These are phyloP conservation scores for Rhododendron ferrugineum DNA, from an alignment of 148 eudicot genomes.

Conservation along the genomic window DNA sequence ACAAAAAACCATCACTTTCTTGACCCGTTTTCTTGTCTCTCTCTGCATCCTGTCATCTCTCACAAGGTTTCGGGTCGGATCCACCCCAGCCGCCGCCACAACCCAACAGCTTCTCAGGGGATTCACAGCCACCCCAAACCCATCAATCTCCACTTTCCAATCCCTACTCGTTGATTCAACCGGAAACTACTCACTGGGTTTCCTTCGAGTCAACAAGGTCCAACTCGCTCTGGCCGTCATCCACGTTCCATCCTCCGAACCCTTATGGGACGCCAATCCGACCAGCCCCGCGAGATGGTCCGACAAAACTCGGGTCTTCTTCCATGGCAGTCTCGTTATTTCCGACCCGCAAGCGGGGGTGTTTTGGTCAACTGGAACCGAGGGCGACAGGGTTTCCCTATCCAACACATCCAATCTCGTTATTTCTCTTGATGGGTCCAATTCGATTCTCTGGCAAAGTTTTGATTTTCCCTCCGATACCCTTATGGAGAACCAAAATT, in stretches of 20 bases:
- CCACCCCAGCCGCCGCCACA: slow-evolving; percentile 14
- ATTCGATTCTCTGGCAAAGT: slow-evolving; percentile 56
- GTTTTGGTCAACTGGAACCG: slow-evolving; percentile 68
- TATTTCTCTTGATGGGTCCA: slow-evolving; percentile 16
- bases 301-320: slow-evolving; percentile 33
- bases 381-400: slow-evolving; percentile 62
- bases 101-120: slow-evolving; percentile 42
- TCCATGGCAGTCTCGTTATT: slow-evolving; percentile 81
- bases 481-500: slow-evolving; percentile 76
- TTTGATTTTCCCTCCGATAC: slow-evolving; percentile 75
- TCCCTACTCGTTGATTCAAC: slow-evolving; percentile 53
- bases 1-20: neutral
- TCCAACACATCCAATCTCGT: slow-evolving; percentile 48
- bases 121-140: slow-evolving; percentile 51
- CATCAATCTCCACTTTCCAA: slow-evolving; percentile 43
- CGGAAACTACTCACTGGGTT: slow-evolving; percentile 67
- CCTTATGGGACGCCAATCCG: slow-evolving; percentile 53
- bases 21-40: slow-evolving; percentile 8
- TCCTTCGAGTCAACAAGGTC: slow-evolving; percentile 51
- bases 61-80: neutral
- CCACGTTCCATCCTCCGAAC: slow-evolving; percentile 63
- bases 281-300: slow-evolving; percentile 44
- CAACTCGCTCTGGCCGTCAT: slow-evolving; percentile 61
- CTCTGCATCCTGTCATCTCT: neutral
- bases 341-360: slow-evolving; percentile 48